These are phyloP conservation scores for Hemileccinum rubropunctum DNA, from an alignment of 768 basidiomycete genomes.

Conservation along the genomic window DNA sequence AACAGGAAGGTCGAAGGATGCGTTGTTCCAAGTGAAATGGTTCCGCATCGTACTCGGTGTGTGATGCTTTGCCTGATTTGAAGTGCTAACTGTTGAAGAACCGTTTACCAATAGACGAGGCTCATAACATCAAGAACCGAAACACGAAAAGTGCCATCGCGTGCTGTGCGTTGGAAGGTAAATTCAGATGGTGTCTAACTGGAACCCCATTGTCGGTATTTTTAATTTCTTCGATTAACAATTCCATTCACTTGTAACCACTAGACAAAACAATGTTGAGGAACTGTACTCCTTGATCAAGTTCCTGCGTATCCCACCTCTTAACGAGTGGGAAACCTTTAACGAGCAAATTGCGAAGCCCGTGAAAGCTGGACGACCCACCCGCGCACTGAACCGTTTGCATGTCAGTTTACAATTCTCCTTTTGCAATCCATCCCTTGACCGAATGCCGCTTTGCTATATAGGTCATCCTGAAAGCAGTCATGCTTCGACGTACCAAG, in stretches of 20 bases:
- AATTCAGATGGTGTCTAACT: constrained; percentile 86
- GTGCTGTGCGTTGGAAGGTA: constrained; percentile 71
- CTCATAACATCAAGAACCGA: constrained; percentile 91
- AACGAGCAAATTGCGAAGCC: constrained; percentile 76
- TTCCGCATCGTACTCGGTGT: constrained; percentile 82
- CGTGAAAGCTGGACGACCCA: constrained; percentile 63
- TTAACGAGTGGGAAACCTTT: constrained; percentile 79
- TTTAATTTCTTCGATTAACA: background rate
- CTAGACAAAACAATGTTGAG: constrained; percentile 84
- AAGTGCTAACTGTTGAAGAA: background rate
- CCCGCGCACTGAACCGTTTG: constrained; percentile 77
- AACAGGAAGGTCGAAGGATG: constrained; percentile 50
- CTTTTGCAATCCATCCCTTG: background rate
- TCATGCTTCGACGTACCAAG: constrained; percentile 91
- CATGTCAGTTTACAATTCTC: constrained; percentile 46
- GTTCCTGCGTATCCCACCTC: constrained; percentile 81
- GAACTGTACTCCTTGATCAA: constrained; percentile 89
- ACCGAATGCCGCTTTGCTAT: background rate
- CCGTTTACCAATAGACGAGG: constrained; percentile 62
- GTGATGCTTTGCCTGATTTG: constrained; percentile 3
- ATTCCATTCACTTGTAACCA: background rate
- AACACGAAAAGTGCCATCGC: constrained; percentile 76
- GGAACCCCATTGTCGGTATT: constrained; percentile 68
- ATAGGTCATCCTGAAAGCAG: constrained; percentile 73
- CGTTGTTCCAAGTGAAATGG: constrained; percentile 79